A percentile compares a stretch with the other conserved stretches of the same genome.
Evolutionary conservation across 2,329 filamentous ascomycete species (phyloP).

Genomic region (Rachicladosporium sp.): DNA sequence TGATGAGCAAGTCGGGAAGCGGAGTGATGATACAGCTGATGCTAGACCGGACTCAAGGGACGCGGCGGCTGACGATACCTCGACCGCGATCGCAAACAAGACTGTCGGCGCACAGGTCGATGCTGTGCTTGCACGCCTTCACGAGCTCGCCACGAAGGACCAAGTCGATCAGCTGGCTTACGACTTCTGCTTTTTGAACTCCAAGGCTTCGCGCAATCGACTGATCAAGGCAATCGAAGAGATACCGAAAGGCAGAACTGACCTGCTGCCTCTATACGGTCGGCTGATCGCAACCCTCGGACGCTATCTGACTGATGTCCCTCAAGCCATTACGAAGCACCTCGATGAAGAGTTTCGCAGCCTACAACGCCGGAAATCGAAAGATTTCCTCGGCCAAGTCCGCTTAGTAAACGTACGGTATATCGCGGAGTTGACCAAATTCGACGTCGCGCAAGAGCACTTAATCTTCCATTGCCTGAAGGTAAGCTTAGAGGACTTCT

Average conservation of each 20-base stretch:
- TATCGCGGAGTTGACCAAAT: conserved; percentile 92
- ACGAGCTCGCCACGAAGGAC: conserved; percentile 84
- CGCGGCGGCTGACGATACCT: conserved; percentile 63
- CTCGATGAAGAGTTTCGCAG: conserved; percentile 95
- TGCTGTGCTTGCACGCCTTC: conserved; percentile 72
- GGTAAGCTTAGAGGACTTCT: conserved; percentile 94
- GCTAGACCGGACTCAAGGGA: conserved; percentile 26
- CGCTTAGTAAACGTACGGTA: conserved; percentile 94
- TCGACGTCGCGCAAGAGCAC: conserved; percentile 93
- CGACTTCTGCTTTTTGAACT: conserved; percentile 97
- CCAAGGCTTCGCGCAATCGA: conserved; percentile 90
- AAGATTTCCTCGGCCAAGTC: conserved; percentile 91
- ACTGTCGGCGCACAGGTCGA: conserved; percentile 96
- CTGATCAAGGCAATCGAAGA: conserved; percentile 88
- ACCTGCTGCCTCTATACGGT: conserved; percentile 84
- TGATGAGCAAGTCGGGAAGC: conserved; percentile 75
- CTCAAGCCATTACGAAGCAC: conserved; percentile 80
- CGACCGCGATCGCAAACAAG: conserved; percentile 92
- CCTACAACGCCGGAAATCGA: conserved; percentile 89
- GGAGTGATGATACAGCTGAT: conserved; percentile 39
- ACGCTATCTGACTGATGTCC: conserved; percentile 88
- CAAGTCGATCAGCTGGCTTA: conserved; percentile 82
- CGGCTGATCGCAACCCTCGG: conserved; percentile 85
- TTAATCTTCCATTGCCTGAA: conserved; percentile 98
- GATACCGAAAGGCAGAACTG: conserved; percentile 83